Percentiles rank a stretch among this genome's conserved stretches.
Evolutionary conservation across 2,329 filamentous ascomycete species (phyloP).

Genomic region (Exophiala mesophila): DNA sequence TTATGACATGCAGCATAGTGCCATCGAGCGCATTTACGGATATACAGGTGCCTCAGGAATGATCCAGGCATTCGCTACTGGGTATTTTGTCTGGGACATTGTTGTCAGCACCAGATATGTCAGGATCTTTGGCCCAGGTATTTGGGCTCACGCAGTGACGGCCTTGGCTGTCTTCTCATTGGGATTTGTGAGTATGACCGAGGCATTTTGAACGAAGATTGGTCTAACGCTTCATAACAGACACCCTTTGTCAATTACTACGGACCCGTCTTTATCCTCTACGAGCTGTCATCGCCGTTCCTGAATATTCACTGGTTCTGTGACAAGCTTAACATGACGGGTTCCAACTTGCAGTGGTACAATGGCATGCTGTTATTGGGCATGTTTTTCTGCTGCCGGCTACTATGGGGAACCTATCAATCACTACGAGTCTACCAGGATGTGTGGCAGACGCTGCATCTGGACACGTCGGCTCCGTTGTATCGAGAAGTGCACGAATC

Average conservation of each 20-base stretch:
- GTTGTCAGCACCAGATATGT: conserved; percentile 53
- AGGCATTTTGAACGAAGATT: too few species aligned
- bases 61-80: conserved; percentile 56
- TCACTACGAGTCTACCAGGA: conserved; percentile 56
- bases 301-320: conserved; percentile 68
- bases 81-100: conserved; percentile 63
- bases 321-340: conserved; percentile 62
- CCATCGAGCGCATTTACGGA: conserved; percentile 51
- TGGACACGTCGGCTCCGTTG: conserved; percentile 32
- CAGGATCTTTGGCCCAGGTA: conserved; percentile 55
- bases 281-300: conserved; percentile 62
- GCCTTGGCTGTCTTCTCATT: conserved; percentile 58
- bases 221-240: too few species aligned
- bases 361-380: conserved; percentile 57
- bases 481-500: conserved; percentile 26
- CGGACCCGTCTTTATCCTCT: conserved; percentile 60
- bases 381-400: conserved; percentile 58
- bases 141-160: conserved; percentile 58
- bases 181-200: conserved; percentile 54
- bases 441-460: conserved; percentile 51
- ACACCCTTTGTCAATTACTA: conserved; percentile 63
- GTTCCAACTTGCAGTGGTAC: conserved; percentile 56
- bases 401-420: conserved; percentile 60
- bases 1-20: conserved; percentile 45
- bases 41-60: conserved; percentile 57